Base-by-base conservation (phyloP, 495 filamentous ascomycete species). In the Penicillium tannophilum region DNA sequence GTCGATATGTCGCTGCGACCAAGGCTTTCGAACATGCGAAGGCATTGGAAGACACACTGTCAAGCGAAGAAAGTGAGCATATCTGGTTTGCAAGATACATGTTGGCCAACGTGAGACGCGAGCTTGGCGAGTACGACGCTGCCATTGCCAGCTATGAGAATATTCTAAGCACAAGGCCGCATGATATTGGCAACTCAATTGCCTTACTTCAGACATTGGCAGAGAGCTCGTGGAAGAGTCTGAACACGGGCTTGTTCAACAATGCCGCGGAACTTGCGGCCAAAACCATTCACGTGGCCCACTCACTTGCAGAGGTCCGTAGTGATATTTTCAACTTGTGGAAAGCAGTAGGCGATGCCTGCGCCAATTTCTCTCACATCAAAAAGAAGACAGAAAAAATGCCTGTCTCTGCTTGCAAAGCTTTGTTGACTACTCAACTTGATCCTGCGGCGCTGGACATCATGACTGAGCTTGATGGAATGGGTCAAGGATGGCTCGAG, bases 41-140 rank as follows among this genome's bases (percentile, higher is more conserved):
- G 61, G 78, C 76, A 52, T 75, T 93, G 46, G 89, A 90, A 58
- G 35, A 52, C 6, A 72, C 66, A 19, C 70, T 79, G 8, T 65
- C 72, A 2, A 63, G 64, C 20, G 48, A 65, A 6, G 78, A 79
- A 3, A 78, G 84, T 52, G 73, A 83, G 5, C 87, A 93, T 42
- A 86, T 83, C 35, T 99, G 94, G 94, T 98, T 97, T 69, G 90
- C 91, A 7, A 88, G 90, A 61, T 96, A 97, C 67, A 96, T 99
- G 86, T 81, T 97, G n/a, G 93, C 92, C 2, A 97, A 99, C 59
- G 89, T 98, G 17, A 88, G 90, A 65, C 84, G 94, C 41, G 94
- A 98, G 70, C 80, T 98, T 35, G 91, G 93, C 10, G 87, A 96
- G 17, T 96, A 88, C 69, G 90, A 93, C 50, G 88, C 88, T 33